Evolutionary conservation across 352 stramenopile species (phyloP).

Genomic region (Pythium pyrilobum): DNA sequence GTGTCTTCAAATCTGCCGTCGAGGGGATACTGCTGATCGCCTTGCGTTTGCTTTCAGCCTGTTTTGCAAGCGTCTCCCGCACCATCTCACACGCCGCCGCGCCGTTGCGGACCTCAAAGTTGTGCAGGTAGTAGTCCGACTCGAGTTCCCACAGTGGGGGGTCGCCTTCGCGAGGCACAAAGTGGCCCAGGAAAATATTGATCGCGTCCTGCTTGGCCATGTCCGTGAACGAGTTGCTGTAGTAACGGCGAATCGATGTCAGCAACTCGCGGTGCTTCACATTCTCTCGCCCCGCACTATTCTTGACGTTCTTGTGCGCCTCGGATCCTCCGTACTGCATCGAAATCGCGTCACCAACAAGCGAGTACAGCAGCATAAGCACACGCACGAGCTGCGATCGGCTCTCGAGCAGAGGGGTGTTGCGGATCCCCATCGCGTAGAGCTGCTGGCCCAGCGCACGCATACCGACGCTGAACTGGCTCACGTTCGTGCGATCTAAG

Average conservation of each 20-base stretch:
- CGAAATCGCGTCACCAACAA: constrained; percentile 97
- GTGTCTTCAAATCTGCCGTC: constrained; percentile 6
- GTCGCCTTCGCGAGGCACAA: constrained; percentile 61
- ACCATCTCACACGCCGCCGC: constrained; percentile 57
- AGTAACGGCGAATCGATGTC: constrained; percentile 98
- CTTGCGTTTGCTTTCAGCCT: constrained; percentile 54
- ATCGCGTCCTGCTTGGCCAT: constrained; percentile 98
- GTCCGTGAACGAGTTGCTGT: constrained; percentile 99
- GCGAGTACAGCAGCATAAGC: constrained; percentile 98
- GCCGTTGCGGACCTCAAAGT: constrained; percentile 81
- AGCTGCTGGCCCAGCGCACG: constrained; percentile 94
- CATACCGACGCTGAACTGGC: constrained; percentile 84
- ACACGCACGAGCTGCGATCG: constrained; percentile 93
- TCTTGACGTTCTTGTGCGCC: constrained; percentile 98
- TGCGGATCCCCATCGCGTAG: constrained; percentile 96
- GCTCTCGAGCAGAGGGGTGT: constrained; percentile 72
- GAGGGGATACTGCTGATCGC: constrained; percentile 29
- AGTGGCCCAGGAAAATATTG: constrained; percentile 98
- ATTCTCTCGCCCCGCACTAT: constrained; percentile 74
- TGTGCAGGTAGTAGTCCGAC: constrained; percentile 90
- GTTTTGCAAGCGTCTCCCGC: constrained; percentile 50
- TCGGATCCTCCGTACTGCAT: constrained; percentile 99
- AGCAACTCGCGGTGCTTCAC: constrained; percentile 96
- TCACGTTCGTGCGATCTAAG: constrained; percentile 84
- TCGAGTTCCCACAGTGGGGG: constrained; percentile 80